phyloP scores from a whole-genome alignment of 768 basidiomycete genomes.

The Tylopilus felleus region DNA sequence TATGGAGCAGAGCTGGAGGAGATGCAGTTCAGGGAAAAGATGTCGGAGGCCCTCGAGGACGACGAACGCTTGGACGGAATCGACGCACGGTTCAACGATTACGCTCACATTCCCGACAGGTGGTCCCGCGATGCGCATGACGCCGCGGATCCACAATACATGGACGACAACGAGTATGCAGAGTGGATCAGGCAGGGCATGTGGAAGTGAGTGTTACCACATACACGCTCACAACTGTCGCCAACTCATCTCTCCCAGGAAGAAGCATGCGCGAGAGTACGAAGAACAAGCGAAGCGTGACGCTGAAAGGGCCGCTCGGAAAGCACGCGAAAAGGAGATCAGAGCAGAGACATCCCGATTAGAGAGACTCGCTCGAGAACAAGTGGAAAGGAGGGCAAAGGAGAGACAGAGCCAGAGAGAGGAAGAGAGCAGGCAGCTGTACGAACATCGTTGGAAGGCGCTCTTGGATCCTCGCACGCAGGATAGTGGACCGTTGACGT shows the following conservation, averaged over 20 bases:
- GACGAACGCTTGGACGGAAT: constrained; percentile 66
- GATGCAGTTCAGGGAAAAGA: constrained; percentile 63
- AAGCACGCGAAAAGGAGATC: constrained; percentile 51
- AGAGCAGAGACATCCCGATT: constrained; percentile 51
- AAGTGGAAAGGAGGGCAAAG: constrained; percentile 45
- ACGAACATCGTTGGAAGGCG: constrained; percentile 56
- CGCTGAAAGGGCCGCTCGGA: constrained; percentile 49
- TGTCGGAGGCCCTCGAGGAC: constrained; percentile 69
- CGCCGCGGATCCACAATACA: constrained; percentile 40
- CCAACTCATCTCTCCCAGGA: constrained; percentile 38
- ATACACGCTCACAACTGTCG: background rate
- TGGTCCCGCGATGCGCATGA: constrained; percentile 51
- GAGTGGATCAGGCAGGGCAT: constrained; percentile 86
- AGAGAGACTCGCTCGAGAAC: constrained; percentile 51
- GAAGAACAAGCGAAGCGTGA: constrained; percentile 58
- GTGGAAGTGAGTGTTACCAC: constrained; percentile 57
- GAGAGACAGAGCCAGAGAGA: constrained; percentile 44
- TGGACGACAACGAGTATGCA: constrained; percentile 87
- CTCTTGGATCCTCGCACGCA: constrained; percentile 36
- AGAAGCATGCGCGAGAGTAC: constrained; percentile 64
- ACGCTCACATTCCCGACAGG: constrained; percentile 68
- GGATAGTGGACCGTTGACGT: constrained; percentile 36
- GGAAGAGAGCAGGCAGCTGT: constrained; percentile 48
- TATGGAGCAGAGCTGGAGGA: constrained; percentile 61
- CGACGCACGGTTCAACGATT: constrained; percentile 62